Base-by-base conservation (phyloP, 1,284 basidiomycete species). In the Kalmanozyma brasiliensis region DNA sequence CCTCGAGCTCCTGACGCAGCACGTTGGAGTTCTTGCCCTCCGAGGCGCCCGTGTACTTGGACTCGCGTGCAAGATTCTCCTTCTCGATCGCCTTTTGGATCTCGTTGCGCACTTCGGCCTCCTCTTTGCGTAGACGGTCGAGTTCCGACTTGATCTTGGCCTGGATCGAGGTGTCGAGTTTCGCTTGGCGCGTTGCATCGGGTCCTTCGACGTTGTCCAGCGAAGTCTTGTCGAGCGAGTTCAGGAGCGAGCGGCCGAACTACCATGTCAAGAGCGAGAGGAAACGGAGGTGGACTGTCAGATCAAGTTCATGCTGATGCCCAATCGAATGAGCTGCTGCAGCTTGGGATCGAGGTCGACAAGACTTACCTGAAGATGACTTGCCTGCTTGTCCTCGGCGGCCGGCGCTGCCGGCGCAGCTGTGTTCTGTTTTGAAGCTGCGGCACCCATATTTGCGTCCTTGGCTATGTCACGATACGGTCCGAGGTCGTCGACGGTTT, bases 81-180 rank as follows among this genome's bases (percentile, higher is more conserved):
- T 72, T 78, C 40, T 80, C 74, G 17, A 80, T 72, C 13, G 79
- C 79, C 33, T 65, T 63, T 52, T 77, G 61, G 58, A 80, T 80
- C 65, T 77, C 66, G 51, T 49, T 42, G 13, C 75, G 70, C 13
- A 80, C 71, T 1, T 76, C 73, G 47, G 66, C 60, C 53, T 80
- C 79, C 43, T 79, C 67, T 42, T 76, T 78, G 33, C 72, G 66
- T 44, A 80, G 59, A 33, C 67, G 53, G 14, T 52, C 56, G 17
- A 80, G 68, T 67, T 80, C 79, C n/a, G 68, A 66, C 19, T 60
- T 62, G 61, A 80, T 79, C 62, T 76, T 76, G 22, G 64, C 41
- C 40, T 78, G 76, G 52, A 80, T 74, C 13, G 69, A 62, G 11
- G 64, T 66, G 58, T 80, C 79, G 23, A 80, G 62, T 22, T 52